phyloP scores from a whole-genome alignment of 176 grass and related monocot species.

The Oryza punctata region DNA sequence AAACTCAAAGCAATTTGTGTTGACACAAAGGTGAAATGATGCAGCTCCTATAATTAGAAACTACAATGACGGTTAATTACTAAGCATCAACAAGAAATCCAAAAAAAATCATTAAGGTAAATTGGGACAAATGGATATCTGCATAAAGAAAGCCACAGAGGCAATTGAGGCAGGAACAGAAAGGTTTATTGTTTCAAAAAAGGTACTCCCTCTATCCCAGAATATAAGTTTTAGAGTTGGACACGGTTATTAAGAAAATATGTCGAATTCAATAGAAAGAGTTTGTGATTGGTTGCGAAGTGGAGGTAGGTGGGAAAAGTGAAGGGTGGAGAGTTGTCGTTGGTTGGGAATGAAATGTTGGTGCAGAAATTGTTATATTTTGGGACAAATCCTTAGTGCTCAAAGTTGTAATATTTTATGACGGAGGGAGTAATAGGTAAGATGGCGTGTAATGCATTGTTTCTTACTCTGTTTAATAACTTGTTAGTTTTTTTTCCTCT shows the following conservation, averaged over 20 bases:
- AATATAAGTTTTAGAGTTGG: too few species aligned
- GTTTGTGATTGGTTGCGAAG: too few species aligned
- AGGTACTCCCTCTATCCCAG: too few species aligned
- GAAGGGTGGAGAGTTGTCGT: too few species aligned
- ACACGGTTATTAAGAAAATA: too few species aligned
- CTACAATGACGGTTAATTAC: background rate
- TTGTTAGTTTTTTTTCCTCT: slow-evolving; percentile 7
- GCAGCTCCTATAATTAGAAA: background rate
- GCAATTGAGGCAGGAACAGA: background rate
- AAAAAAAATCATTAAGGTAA: background rate
- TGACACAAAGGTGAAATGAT: background rate
- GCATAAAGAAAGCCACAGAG: background rate
- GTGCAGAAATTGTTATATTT: too few species aligned
- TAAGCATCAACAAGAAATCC: background rate
- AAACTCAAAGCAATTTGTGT: background rate
- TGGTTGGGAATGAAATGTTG: too few species aligned
- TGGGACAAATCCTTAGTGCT: too few species aligned
- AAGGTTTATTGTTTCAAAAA: background rate
- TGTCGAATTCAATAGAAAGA: too few species aligned
- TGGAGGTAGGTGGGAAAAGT: too few species aligned
- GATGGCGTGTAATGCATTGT: background rate
- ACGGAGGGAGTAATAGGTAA: background rate
- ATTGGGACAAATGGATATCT: background rate
- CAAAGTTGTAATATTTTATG: too few species aligned
- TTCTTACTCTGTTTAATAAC: slow-evolving; percentile 1